A percentile compares a stretch with the other conserved stretches of the same genome.
phyloP scores from a whole-genome alignment of 2,329 filamentous ascomycete genomes.

The Ceratocystis lukuohia region DNA sequence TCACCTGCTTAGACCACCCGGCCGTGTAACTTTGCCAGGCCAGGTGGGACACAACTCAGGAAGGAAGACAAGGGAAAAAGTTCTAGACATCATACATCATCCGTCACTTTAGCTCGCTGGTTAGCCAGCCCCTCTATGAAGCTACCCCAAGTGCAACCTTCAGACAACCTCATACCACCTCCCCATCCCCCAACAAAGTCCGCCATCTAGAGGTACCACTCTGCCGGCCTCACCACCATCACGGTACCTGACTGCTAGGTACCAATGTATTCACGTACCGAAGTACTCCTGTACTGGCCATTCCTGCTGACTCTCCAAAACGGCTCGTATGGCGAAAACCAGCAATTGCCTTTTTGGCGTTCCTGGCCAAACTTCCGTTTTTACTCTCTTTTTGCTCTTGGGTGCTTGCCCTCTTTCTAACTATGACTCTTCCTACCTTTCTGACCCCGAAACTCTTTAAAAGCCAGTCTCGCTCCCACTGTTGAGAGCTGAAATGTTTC shows the following conservation, averaged over 20 bases:
- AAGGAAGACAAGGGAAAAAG: background rate
- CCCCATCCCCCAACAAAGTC: slow-evolving; percentile 2
- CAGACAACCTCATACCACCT: background rate
- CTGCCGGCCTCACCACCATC: background rate
- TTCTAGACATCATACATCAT: background rate
- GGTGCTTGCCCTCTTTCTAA: background rate
- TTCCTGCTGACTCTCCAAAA: slow-evolving; percentile 2
- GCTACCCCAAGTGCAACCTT: background rate
- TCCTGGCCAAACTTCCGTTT: background rate
- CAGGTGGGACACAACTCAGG: background rate
- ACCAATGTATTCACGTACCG: background rate
- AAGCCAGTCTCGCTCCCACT: background rate
- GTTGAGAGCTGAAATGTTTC: background rate
- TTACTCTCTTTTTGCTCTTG: background rate
- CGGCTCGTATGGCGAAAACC: background rate
- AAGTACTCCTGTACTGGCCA: background rate
- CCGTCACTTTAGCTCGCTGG: background rate
- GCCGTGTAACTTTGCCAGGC: background rate
- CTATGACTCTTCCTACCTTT: background rate
- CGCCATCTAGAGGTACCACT: background rate
- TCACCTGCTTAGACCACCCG: slow-evolving; percentile 9
- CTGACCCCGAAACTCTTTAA: background rate
- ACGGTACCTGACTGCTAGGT: background rate
- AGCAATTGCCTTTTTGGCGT: background rate
- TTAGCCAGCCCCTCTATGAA: background rate